These are phyloP conservation scores for Aureobasidium sp. DNA, from an alignment of 2,329 filamentous ascomycete species.

Conservation along the genomic window DNA sequence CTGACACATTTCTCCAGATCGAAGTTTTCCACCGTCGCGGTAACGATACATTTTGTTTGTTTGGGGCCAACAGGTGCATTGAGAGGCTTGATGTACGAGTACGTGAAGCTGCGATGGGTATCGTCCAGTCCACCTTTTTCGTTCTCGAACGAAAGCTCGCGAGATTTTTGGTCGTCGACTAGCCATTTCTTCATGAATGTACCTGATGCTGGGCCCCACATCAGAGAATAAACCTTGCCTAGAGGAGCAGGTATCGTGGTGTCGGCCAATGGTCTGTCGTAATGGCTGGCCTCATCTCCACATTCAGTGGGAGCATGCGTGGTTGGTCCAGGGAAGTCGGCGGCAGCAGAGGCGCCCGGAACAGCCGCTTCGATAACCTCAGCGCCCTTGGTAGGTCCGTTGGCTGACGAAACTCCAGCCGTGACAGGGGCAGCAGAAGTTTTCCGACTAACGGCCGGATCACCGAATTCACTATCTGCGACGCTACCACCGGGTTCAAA, in stretches of 20 bases:
- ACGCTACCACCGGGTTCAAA: slow-evolving; percentile 44
- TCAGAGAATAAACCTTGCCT: slow-evolving; percentile 79
- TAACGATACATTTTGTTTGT: slow-evolving; percentile 89
- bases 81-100: slow-evolving; percentile 87
- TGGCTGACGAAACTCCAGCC: slow-evolving; percentile 23
- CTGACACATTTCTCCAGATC: slow-evolving; percentile 83
- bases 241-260: slow-evolving; percentile 79
- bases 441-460: slow-evolving; percentile 55
- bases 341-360: slow-evolving; percentile 32
- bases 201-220: slow-evolving; percentile 75
- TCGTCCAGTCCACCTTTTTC: slow-evolving; percentile 65
- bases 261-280: slow-evolving; percentile 76
- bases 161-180: slow-evolving; percentile 76
- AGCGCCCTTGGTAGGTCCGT: slow-evolving; percentile 14
- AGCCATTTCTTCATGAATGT: slow-evolving; percentile 83
- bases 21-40: slow-evolving; percentile 71
- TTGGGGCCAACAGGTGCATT: slow-evolving; percentile 76
- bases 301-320: slow-evolving; percentile 81
- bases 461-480: slow-evolving; percentile 43
- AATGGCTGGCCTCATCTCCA: slow-evolving; percentile 68
- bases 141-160: slow-evolving; percentile 73
- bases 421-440: slow-evolving; percentile 48
- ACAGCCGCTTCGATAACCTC: slow-evolving; percentile 23
- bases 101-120: slow-evolving; percentile 66
- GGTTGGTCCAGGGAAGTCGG: slow-evolving; percentile 76